Evolutionary conservation across 306 rosid species (phyloP), one percentile per base, ranked within the genome.

Genomic region (Rosa rugosa): DNA sequence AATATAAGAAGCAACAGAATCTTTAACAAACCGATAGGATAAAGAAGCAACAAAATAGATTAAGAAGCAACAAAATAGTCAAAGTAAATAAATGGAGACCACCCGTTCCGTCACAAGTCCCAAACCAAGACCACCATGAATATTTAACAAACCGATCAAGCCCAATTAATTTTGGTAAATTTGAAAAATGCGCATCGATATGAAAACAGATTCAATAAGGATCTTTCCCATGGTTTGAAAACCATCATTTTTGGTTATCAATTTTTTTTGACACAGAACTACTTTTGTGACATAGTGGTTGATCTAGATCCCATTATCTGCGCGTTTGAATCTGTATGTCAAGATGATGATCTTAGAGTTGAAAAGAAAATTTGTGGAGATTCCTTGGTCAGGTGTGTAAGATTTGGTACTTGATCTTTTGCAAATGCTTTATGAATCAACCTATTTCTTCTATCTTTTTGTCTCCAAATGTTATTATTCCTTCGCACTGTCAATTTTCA

Each of bases 311-410:
- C 7, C 75, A 41, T 25, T 50, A 45, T 31, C 1, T 69, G 69
- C 71, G 86, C 90, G 91, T 89, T 89, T 84, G 93, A 88, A 13
- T 81, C 88, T 5, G 87, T 89, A 27, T 93, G 82, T 85, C 87
- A 84, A 0, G 94, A 89, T 36, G 87, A 88, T 13, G 87, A 86
- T 77, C 85, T 86, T 80, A 85, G 92, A 74, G 90, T 93, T 73
- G 94, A 50, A 77, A 86, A 88, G 83, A 83, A 46, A 92, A 87
- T 69, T 91, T 86, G 84, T 89, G 83, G 85, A 46, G 91, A 87
- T 72, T 91, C 83, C 84, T 75, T 87, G 78, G 82, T 91, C 77
- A 85, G 64, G 42, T 56, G 47, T 14, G 3, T 5, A 46, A 41
- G 73, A 71, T 34, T 25, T 31, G 82, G 71, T 47, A 20, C 53